These are phyloP conservation scores for Phytophthora chlamydospora DNA, from an alignment of 352 stramenopile species.

Conservation along the genomic window DNA sequence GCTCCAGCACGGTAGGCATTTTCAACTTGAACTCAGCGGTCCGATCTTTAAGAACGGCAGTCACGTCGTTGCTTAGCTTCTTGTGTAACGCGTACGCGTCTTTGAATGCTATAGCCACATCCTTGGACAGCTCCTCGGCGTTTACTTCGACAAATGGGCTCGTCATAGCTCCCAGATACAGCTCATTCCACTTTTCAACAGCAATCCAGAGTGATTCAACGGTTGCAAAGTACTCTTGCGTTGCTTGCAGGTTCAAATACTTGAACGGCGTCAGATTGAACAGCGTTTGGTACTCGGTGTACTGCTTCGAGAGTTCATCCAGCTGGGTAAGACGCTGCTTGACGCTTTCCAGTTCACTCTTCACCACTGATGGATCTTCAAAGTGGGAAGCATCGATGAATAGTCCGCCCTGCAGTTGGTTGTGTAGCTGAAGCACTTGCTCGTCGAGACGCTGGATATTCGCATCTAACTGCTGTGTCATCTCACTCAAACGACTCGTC, in stretches of 20 bases:
- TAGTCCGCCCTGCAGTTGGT: constrained; percentile 78
- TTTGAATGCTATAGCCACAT: constrained; percentile 88
- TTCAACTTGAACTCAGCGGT: constrained; percentile 91
- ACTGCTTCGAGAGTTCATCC: constrained; percentile 92
- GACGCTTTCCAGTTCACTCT: constrained; percentile 79
- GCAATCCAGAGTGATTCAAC: constrained; percentile 87
- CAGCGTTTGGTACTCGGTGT: constrained; percentile 92
- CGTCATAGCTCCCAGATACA: constrained; percentile 79
- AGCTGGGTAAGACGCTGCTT: constrained; percentile 85
- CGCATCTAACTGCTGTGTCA: constrained; percentile 91
- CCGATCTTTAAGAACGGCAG: constrained; percentile 84
- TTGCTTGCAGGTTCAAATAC: constrained; percentile 89
- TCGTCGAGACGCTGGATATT: constrained; percentile 94
- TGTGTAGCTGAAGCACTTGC: constrained; percentile 87
- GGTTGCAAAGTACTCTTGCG: constrained; percentile 85
- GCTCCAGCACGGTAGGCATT: constrained; percentile 91
- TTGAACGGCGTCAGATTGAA: constrained; percentile 92
- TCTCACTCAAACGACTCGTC: constrained; percentile 86
- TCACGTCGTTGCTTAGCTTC: constrained; percentile 92
- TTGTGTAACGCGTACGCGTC: constrained; percentile 92
- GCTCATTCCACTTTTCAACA: constrained; percentile 89
- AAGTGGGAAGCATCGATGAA: constrained; percentile 92
- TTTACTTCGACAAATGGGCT: constrained; percentile 89
- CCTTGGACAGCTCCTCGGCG: constrained; percentile 87
- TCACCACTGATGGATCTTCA: constrained; percentile 81